These are phyloP conservation scores for Theobroma cacao DNA, from an alignment of 345 rosid genomes.

Conservation along the genomic window DNA sequence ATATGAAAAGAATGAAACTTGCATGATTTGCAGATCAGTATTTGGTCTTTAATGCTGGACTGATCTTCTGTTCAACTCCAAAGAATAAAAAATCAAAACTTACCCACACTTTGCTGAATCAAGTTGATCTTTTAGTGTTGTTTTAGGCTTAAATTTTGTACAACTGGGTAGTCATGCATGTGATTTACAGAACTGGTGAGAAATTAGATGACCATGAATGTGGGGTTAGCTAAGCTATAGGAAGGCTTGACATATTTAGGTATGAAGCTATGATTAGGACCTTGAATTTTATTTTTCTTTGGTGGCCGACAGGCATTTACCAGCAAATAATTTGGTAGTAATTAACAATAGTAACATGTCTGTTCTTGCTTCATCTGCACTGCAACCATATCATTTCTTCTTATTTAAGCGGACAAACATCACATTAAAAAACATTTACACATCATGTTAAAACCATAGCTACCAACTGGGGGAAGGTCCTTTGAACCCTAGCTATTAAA, in stretches of 20 bases:
- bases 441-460: not conserved
- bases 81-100: not conserved
- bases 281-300: not conserved
- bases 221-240: conserved; percentile 1
- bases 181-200: too few relatives aligned
- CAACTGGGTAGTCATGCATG: too few relatives aligned
- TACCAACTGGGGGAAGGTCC: not conserved
- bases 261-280: not conserved
- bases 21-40: conserved; percentile 4
- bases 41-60: conserved; percentile 13
- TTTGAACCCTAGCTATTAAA: not conserved
- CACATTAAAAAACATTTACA: not conserved
- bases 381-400: not conserved
- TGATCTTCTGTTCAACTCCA: not conserved
- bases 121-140: not conserved
- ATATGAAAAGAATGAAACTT: conserved; percentile 6
- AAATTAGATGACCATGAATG: not conserved
- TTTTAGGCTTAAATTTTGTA: too few relatives aligned
- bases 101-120: not conserved
- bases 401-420: not conserved
- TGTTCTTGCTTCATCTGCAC: conserved; percentile 28
- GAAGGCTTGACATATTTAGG: not conserved
- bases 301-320: not conserved
- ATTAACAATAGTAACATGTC: conserved; percentile 18
- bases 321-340: conserved; percentile 13